phyloP scores from a whole-genome alignment of 257 asterid species.

The Osmanthus fragrans region DNA sequence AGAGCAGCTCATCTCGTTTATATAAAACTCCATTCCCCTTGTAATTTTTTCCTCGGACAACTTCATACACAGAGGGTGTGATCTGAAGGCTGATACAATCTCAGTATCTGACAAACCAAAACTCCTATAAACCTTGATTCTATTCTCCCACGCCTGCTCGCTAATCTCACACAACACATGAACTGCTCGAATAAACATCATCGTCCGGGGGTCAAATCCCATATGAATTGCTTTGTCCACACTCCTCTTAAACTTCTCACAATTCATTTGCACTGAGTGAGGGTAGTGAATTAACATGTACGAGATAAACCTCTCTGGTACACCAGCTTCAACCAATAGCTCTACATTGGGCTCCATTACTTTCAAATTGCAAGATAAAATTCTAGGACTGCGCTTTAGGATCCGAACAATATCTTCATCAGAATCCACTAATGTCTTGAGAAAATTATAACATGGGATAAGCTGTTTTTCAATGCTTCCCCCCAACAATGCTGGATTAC shows the following conservation, averaged over 20 bases:
- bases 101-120: constrained; percentile 39
- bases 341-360: neutral
- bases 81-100: constrained; percentile 17
- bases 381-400: neutral
- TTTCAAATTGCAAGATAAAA: constrained; percentile 8
- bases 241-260: neutral
- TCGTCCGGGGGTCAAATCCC: constrained; percentile 24
- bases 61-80: constrained; percentile 28
- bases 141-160: constrained; percentile 10
- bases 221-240: constrained; percentile 14
- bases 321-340: neutral
- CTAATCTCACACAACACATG: constrained; percentile 6
- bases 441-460: constrained; percentile 26
- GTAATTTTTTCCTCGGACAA: constrained; percentile 31
- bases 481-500: neutral
- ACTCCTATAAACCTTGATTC: constrained; percentile 22
- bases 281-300: constrained; percentile 4
- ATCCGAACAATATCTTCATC: constrained; percentile 15
- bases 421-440: constrained; percentile 18
- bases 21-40: constrained; percentile 25
- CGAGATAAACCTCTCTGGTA: neutral
- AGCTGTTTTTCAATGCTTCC: constrained; percentile 14
- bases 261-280: neutral
- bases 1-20: constrained; percentile 13
- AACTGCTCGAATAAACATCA: constrained; percentile 14